Evolutionary conservation across 148 eudicot genomes (phyloP).

Genomic region (Arctostaphylos glauca): DNA sequence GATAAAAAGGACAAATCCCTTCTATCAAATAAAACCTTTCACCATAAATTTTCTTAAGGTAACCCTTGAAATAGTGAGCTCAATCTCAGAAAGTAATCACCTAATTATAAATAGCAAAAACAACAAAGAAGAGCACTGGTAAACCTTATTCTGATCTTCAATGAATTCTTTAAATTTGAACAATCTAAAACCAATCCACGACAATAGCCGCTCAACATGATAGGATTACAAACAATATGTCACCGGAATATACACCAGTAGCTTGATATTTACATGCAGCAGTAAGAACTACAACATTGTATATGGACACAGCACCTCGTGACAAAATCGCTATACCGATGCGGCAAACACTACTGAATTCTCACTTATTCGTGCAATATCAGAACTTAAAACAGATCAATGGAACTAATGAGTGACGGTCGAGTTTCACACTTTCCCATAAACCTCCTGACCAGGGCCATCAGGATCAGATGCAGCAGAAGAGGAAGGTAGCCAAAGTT

Average conservation of each 20-base stretch:
- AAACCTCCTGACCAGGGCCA: slow-evolving; percentile 24
- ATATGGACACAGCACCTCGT: not conserved
- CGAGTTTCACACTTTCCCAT: not conserved
- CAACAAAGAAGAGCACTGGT: too few species aligned
- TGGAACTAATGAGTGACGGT: not conserved
- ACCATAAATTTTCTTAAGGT: too few species aligned
- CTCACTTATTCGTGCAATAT: not conserved
- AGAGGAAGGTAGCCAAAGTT: slow-evolving; percentile 81
- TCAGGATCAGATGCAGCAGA: slow-evolving; percentile 31
- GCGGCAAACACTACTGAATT: not conserved
- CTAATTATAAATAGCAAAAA: too few species aligned
- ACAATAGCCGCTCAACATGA: not conserved
- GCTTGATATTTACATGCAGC: not conserved
- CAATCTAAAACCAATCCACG: not conserved
- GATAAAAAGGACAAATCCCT: too few species aligned
- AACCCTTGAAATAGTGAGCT: too few species aligned
- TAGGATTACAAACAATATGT: not conserved
- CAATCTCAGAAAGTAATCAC: too few species aligned
- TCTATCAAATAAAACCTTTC: too few species aligned
- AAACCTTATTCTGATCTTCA: not conserved
- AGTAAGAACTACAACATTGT: not conserved
- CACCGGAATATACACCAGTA: not conserved
- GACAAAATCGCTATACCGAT: not conserved
- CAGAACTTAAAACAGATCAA: not conserved
- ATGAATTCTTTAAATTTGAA: not conserved